Evolutionary conservation across 192 early-diverging fungal genomes (phyloP).

Genomic region (Linnemannia elongata): DNA sequence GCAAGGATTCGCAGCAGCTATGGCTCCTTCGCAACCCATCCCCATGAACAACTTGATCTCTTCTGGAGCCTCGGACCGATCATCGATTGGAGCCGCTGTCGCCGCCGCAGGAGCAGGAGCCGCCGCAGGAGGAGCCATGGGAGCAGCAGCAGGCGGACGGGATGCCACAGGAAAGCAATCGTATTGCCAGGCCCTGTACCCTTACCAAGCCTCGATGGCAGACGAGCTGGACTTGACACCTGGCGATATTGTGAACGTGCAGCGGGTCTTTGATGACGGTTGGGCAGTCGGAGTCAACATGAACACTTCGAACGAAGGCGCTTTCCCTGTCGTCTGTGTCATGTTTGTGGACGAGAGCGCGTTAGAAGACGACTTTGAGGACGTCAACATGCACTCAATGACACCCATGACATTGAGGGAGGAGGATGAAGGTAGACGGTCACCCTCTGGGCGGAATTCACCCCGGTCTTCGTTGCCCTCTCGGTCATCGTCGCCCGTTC

Average conservation of each 20-base stretch:
- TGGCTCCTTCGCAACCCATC: slow-evolving; percentile 18
- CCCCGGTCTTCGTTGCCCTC: slow-evolving; percentile 52
- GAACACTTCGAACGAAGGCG: slow-evolving; percentile 77
- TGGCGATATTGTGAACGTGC: slow-evolving; percentile 80
- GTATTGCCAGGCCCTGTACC: slow-evolving; percentile 56
- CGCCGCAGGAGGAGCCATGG: slow-evolving; percentile 8
- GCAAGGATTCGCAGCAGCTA: slow-evolving; percentile 23
- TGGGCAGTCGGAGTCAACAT: slow-evolving; percentile 90
- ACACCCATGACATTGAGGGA: slow-evolving; percentile 48
- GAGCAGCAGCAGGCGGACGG: slow-evolving; percentile 11
- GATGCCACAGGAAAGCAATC: slow-evolving; percentile 36
- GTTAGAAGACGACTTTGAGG: slow-evolving; percentile 53
- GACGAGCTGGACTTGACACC: slow-evolving; percentile 83
- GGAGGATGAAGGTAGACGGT: slow-evolving; percentile 50
- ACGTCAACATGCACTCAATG: slow-evolving; percentile 55
- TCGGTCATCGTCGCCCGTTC: slow-evolving; percentile 48
- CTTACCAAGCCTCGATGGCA: slow-evolving; percentile 76
- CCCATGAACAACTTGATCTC: slow-evolving; percentile 44
- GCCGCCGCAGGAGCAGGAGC: slow-evolving; percentile 8
- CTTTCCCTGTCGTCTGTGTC: slow-evolving; percentile 90
- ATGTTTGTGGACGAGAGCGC: slow-evolving; percentile 57
- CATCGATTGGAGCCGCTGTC: neutral
- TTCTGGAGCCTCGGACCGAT: neutral
- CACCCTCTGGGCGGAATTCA: slow-evolving; percentile 48
- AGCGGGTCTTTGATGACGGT: slow-evolving; percentile 87